These are phyloP conservation scores for Talaromyces pinophilus DNA, from an alignment of 2,329 filamentous ascomycete genomes.

Conservation along the genomic window DNA sequence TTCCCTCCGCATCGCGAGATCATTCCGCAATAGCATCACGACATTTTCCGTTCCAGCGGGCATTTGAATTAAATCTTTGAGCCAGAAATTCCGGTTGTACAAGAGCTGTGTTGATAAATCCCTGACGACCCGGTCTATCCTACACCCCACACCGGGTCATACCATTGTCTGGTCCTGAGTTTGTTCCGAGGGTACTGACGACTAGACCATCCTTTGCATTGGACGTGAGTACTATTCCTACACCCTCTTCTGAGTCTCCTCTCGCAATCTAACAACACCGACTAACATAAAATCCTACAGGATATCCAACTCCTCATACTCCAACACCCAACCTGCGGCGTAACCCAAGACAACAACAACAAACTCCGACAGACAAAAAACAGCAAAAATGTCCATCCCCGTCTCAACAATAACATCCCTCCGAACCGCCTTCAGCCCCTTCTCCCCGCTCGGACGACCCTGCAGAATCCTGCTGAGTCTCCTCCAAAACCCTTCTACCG, in stretches of 20 bases:
- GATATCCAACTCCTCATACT: not conserved
- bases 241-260: not conserved
- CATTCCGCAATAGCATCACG: slow-evolving; percentile 6
- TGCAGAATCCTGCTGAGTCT: slow-evolving; percentile 85
- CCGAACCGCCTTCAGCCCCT: slow-evolving; percentile 87
- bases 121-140: not conserved
- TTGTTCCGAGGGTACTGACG: not conserved
- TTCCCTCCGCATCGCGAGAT: slow-evolving; percentile 19
- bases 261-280: not conserved
- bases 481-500: slow-evolving; percentile 78
- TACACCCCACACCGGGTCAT: not conserved
- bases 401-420: slow-evolving; percentile 66
- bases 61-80: too few relatives aligned
- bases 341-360: too few relatives aligned
- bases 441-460: slow-evolving; percentile 74
- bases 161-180: not conserved
- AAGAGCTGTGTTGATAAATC: not conserved
- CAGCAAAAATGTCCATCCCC: slow-evolving; percentile 31
- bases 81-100: too few relatives aligned
- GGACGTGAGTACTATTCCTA: not conserved
- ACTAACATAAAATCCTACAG: not conserved
- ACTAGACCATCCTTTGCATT: not conserved
- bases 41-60: not conserved
- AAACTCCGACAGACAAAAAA: too few relatives aligned
- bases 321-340: too few relatives aligned